Evolutionary conservation across 345 rosid genomes (phyloP), one percentile per base, ranked within the genome.

Genomic region (Arabidopsis thaliana): DNA sequence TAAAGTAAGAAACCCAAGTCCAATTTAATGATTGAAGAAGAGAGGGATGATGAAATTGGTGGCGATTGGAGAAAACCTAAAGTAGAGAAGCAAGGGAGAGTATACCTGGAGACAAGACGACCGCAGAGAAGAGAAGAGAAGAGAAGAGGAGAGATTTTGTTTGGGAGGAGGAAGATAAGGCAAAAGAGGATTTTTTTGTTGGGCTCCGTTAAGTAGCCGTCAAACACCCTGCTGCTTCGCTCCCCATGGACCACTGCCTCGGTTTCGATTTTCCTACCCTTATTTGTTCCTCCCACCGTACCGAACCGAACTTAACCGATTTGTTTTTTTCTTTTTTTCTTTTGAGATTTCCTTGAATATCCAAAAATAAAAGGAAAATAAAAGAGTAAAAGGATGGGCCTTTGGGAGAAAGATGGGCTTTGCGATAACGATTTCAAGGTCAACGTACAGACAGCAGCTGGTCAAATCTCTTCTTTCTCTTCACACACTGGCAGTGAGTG

Each of bases 151-250:
- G 67, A 59, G 20, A 16, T 16, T 61, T 34, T 34, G 70, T 2
- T 50, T 30, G 2, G 40, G 74, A 42, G 46, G 78, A 56, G 79
- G 75, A 76, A 76, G 79, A 76, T 76, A 76, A 76, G 75, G 65
- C 52, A 69, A 55, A 76, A 70, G 71, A 53, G 59, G 80, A 52
- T 68, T 67, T 50, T 28, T 28, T 28, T 16, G 20, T 51, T 41
- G 52, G 40, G 58, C 59, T 74, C 66, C 42, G 69, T 45, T 57
- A 37, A 55, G 80, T 69, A 69, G 75, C 80, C 80, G 80, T 76
- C 80, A 76, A 76, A 69, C 70, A 69, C 80, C 75, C 20, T 61
- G 57, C 63, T 57, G 42, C 59, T 62, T 42, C 60, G 69, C 45
- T 28, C 33, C n/a, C 65, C 58, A 64, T 65, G 71, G 71, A 73